Percentiles rank a stretch among this genome's conserved stretches.
Evolutionary conservation across 2,329 filamentous ascomycete species (phyloP).

Genomic region (Apiospora arundinis): DNA sequence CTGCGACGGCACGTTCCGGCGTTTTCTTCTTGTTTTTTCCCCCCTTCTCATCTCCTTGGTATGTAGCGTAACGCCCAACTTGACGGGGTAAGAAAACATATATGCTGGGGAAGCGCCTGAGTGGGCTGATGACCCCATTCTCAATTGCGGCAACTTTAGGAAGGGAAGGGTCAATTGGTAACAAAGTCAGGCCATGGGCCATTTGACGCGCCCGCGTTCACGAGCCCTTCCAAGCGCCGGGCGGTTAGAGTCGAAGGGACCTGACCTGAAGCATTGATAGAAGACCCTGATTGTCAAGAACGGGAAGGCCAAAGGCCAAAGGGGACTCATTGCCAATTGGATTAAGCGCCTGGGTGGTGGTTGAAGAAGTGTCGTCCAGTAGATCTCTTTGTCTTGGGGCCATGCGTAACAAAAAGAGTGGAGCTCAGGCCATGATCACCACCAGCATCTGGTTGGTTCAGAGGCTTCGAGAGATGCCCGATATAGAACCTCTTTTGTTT

Average conservation of each 20-base stretch:
- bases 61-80: not conserved
- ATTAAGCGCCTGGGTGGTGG: conserved; percentile 1
- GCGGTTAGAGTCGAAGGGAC: not conserved
- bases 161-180: not conserved
- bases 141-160: not conserved
- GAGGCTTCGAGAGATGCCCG: conserved; percentile 7
- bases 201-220: not conserved
- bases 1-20: conserved; percentile 4
- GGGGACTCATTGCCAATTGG: not conserved
- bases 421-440: not conserved
- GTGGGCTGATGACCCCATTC: not conserved
- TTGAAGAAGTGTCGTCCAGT: conserved; percentile 20
- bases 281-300: not conserved
- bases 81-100: not conserved
- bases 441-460: conserved; percentile 18
- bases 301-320: not conserved
- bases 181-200: not conserved
- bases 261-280: not conserved
- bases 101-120: not conserved
- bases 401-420: conserved; percentile 14
- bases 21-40: not conserved
- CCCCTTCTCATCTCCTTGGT: not conserved
- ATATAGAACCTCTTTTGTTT: conserved; percentile 22
- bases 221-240: not conserved
- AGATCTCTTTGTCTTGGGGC: conserved; percentile 11